Evolutionary conservation across 495 filamentous ascomycete species (phyloP).

Genomic region (Glarea lozoyensis): DNA sequence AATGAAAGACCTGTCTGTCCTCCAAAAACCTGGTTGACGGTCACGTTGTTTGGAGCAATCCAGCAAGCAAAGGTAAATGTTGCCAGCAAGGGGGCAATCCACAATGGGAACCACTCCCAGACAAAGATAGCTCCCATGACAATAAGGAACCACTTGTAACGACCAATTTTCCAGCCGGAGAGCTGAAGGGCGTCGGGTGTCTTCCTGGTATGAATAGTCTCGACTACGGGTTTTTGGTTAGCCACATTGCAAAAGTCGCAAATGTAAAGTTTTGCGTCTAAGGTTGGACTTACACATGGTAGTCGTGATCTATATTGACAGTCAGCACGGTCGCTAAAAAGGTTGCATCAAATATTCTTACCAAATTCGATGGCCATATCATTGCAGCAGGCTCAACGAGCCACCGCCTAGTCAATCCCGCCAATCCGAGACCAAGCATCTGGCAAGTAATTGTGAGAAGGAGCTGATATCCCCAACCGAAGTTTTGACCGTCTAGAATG

Average conservation of each 20-base stretch:
- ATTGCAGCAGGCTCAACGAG: slow-evolving; percentile 58
- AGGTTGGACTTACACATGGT: slow-evolving; percentile 65
- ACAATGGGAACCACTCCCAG: slow-evolving; percentile 49
- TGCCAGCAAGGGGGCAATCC: slow-evolving; percentile 51
- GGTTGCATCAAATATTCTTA: too few relatives aligned
- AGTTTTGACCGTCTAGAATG: too few relatives aligned
- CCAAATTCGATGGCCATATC: slow-evolving; percentile 65
- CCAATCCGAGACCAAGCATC: slow-evolving; percentile 63
- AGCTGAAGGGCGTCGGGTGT: slow-evolving; percentile 1
- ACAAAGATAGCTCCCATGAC: slow-evolving; percentile 45
- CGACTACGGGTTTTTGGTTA: too few relatives aligned
- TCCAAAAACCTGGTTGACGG: slow-evolving; percentile 64
- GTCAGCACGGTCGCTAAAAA: too few relatives aligned
- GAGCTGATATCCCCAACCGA: slow-evolving; percentile 42
- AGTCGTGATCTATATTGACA: too few relatives aligned
- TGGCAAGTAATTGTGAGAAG: slow-evolving; percentile 61
- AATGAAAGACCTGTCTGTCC: slow-evolving; percentile 51
- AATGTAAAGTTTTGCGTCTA: slow-evolving; percentile 47
- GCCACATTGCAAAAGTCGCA: slow-evolving; percentile 46
- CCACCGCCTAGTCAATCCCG: slow-evolving; percentile 56
- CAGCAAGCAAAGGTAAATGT: slow-evolving; percentile 51
- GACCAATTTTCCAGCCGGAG: slow-evolving; percentile 50
- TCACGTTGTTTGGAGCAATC: slow-evolving; percentile 49
- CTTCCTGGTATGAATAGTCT: slow-evolving; percentile 2
- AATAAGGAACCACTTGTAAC: slow-evolving; percentile 58